Percentiles rank a stretch among this genome's conserved stretches.
Evolutionary conservation across 768 basidiomycete genomes (phyloP).

Genomic region (Auricularia sp.): DNA sequence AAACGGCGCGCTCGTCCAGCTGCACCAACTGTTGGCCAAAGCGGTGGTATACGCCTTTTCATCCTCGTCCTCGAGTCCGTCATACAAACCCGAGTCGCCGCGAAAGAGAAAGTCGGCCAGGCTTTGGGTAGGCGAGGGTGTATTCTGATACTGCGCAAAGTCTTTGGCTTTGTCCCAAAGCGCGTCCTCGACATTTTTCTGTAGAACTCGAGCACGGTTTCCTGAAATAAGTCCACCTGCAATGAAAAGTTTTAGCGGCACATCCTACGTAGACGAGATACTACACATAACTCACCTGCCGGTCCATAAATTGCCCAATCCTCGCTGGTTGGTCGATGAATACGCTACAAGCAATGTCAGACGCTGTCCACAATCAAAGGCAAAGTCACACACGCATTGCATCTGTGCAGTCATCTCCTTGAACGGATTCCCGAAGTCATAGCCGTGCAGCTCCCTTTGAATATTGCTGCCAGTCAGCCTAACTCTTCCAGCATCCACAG

Average conservation of each 20-base stretch:
- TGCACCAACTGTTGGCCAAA: not conserved
- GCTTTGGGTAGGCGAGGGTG: not conserved
- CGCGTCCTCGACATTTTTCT: not conserved
- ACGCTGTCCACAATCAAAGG: not conserved
- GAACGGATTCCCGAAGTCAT: conserved; percentile 9
- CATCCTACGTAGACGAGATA: too few relatives aligned
- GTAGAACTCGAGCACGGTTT: not conserved
- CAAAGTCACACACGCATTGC: conserved; percentile 1
- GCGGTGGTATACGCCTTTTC: not conserved
- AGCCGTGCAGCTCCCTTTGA: not conserved
- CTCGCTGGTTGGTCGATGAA: too few relatives aligned
- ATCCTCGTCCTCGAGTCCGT: not conserved
- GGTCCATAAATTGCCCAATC: too few relatives aligned
- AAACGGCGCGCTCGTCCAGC: conserved; percentile 11
- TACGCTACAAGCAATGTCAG: too few relatives aligned
- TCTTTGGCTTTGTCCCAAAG: not conserved
- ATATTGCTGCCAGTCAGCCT: not conserved
- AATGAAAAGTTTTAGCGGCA: not conserved
- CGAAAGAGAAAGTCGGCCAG: not conserved
- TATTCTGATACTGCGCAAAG: not conserved
- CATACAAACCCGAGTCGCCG: not conserved
- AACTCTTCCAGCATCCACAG: not conserved
- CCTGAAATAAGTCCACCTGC: not conserved
- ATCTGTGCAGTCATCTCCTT: conserved; percentile 7
- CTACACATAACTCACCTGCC: too few relatives aligned